Evolutionary conservation across 2,329 filamentous ascomycete species (phyloP).

Genomic region (Trichoderma pleuroti): DNA sequence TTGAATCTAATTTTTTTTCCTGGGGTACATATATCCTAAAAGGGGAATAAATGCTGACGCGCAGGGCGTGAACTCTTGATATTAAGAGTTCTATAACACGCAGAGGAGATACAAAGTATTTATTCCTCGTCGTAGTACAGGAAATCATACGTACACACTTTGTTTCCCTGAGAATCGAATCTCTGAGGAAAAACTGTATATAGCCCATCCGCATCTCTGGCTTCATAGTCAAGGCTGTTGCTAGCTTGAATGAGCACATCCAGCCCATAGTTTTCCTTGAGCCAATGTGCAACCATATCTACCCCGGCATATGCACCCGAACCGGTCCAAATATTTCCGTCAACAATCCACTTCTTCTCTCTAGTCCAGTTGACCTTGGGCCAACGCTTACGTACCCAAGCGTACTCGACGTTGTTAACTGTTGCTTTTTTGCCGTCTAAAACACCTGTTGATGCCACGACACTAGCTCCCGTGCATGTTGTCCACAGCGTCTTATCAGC

Average conservation of each 20-base stretch:
- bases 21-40: too few species aligned
- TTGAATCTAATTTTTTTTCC: too few species aligned
- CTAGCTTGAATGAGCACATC: slow-evolving; percentile 27
- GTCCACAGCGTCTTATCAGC: slow-evolving; percentile 36
- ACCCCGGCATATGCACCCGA: slow-evolving; percentile 44
- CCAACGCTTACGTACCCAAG: slow-evolving; percentile 29
- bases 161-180: slow-evolving; percentile 23
- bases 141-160: not conserved
- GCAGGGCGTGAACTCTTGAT: not conserved
- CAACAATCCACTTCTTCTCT: slow-evolving; percentile 43
- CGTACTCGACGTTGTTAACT: slow-evolving; percentile 36
- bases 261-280: slow-evolving; percentile 34
- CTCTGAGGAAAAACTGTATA: slow-evolving; percentile 28
- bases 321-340: slow-evolving; percentile 46
- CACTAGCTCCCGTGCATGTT: slow-evolving; percentile 36
- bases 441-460: slow-evolving; percentile 34
- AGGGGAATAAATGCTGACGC: not conserved
- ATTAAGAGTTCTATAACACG: not conserved
- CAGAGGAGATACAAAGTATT: not conserved
- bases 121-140: not conserved
- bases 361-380: slow-evolving; percentile 43
- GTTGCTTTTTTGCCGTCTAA: slow-evolving; percentile 43
- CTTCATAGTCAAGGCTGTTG: slow-evolving; percentile 34
- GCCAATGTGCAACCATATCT: slow-evolving; percentile 42
- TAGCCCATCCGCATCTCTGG: slow-evolving; percentile 32